Evolutionary conservation across 495 filamentous ascomycete genomes (phyloP).

Genomic region (Trichocladium uniseriatum): DNA sequence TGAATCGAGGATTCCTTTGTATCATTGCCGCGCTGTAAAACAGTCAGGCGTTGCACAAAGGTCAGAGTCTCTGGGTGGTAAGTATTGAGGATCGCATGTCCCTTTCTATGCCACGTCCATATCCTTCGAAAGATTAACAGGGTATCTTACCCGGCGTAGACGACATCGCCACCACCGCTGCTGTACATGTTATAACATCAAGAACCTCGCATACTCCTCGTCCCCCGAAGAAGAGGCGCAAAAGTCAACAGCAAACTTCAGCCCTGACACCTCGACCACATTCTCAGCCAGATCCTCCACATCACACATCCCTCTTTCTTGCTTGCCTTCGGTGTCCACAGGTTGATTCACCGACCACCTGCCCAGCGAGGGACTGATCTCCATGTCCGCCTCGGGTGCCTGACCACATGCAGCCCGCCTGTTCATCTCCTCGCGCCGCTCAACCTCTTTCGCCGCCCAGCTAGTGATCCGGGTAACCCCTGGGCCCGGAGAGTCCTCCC

Average conservation of each 20-base stretch:
- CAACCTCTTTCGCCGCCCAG: not conserved
- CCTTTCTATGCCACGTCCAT: no score
- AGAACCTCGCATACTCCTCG: not conserved
- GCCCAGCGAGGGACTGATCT: conserved; percentile 20
- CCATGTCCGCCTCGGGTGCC: conserved; percentile 18
- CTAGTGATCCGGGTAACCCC: no score
- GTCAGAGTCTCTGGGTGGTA: no score
- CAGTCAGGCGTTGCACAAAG: no score
- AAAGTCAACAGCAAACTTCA: conserved; percentile 22
- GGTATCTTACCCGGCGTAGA: no score
- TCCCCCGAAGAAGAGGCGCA: not conserved
- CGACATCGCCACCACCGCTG: no score
- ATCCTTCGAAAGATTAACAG: no score
- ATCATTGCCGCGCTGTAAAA: no score
- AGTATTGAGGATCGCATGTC: no score
- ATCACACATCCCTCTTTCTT: not conserved
- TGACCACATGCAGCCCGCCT: not conserved
- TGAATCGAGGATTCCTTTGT: no score
- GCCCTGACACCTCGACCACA: conserved; percentile 14
- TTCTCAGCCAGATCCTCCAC: conserved; percentile 7
- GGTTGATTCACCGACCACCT: conserved; percentile 5
- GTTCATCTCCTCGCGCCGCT: not conserved
- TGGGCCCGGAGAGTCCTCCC: no score
- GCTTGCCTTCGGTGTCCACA: not conserved
- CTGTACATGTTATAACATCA: conserved; percentile 16